Conservation (phyloP, 768 basidiomycete genomes). For the Termitomyces sp. region DNA sequence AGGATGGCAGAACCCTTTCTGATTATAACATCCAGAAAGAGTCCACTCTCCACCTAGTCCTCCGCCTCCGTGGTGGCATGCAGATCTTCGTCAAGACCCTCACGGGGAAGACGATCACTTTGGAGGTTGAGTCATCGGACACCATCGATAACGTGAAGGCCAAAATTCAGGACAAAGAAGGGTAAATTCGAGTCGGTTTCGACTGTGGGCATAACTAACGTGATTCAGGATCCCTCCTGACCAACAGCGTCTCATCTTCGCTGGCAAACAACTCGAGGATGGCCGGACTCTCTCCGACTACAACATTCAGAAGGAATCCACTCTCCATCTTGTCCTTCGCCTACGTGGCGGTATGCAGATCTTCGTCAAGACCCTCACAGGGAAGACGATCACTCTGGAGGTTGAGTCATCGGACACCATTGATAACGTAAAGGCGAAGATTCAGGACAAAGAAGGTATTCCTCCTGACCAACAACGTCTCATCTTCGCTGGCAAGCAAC, state of each 20-base stretch:
- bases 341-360: constrained; percentile 92
- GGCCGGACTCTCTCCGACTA: constrained; percentile 88
- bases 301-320: constrained; percentile 95
- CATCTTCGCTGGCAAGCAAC: constrained; percentile 91
- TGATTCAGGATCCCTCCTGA: constrained; percentile 68
- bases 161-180: constrained; percentile 86
- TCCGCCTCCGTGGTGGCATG: constrained; percentile 52
- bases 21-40: constrained; percentile 71
- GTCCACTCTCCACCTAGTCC: constrained; percentile 55
- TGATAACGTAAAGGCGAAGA: constrained; percentile 88
- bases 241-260: constrained; percentile 95
- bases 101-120: constrained; percentile 89
- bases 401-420: constrained; percentile 87
- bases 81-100: constrained; percentile 89
- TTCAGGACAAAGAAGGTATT: constrained; percentile 88
- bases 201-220: neutral
- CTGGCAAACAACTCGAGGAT: constrained; percentile 94
- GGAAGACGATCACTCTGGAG: constrained; percentile 91
- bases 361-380: constrained; percentile 79
- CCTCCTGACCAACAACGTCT: constrained; percentile 88
- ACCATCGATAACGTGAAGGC: constrained; percentile 78
- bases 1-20: constrained; percentile 75
- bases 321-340: constrained; percentile 84
- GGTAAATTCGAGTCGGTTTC: constrained; percentile 23
- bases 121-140: constrained; percentile 78